Percentiles rank a stretch among this genome's conserved stretches.
Conservation (phyloP, 1,284 basidiomycete species). For the Cerrena zonata region DNA sequence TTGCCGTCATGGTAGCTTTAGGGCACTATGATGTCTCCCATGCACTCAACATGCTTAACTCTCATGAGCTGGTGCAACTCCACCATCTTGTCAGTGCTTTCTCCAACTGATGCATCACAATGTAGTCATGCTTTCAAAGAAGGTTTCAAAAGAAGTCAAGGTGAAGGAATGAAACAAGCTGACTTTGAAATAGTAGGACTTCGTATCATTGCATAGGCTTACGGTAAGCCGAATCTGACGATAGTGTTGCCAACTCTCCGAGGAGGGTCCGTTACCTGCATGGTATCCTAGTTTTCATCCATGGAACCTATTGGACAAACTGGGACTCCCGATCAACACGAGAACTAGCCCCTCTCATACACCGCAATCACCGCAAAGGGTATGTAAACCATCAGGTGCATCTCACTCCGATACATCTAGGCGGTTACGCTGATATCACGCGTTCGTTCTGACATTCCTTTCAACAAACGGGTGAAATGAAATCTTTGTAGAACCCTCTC, state of each 20-base stretch:
- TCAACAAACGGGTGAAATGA: neutral
- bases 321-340: constrained; percentile 1
- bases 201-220: no score
- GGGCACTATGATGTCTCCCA: no score
- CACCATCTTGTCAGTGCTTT: no score
- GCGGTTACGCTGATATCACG: no score
- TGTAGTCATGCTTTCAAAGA: no score
- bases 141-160: no score
- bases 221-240: neutral
- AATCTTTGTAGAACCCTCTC: neutral
- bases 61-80: no score
- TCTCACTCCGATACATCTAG: neutral
- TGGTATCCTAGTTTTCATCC: neutral
- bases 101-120: no score
- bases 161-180: no score
- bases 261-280: neutral
- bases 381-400: neutral
- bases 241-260: neutral
- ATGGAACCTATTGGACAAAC: neutral
- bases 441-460: neutral
- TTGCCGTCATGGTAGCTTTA: no score
- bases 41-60: no score
- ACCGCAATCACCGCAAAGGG: constrained; percentile 6
- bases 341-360: neutral
- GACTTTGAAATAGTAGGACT: no score